Evolutionary conservation across 208 protist genomes (phyloP), one percentile per base, ranked within the genome.

Genomic region (Leishmania gerbilli): DNA sequence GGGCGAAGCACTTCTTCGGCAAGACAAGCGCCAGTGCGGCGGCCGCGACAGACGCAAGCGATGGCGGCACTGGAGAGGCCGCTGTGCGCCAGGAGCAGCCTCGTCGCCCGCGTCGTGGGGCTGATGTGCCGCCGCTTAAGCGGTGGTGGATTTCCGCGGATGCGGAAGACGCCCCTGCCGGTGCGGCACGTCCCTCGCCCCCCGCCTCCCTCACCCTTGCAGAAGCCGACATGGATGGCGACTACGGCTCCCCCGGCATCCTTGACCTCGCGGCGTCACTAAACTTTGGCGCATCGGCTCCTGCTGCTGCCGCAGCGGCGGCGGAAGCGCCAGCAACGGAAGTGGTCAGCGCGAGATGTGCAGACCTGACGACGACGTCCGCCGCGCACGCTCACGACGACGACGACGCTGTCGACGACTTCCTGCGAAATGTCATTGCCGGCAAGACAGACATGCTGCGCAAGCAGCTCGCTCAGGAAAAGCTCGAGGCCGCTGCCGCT

Each of bases 381-480:
- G 17, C 34, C 24, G 51, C 76, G 8, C 27, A 34, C 47, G 6
- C 13, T 6, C 19, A 47, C 40, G 60, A 79, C 37, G 76, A 90
- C 51, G 86, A 89, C 65, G 90, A 68, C 3, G 45, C 45, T 2
- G 90, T 93, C 2, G 86, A 84, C 42, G 86, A 91, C 45, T 97
- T 97, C 74, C 79, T 97, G n/a, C 74, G 91, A 19, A 80, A 86
- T 69, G 88, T 95, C 65, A 94, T 95, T 53, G 87, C 83, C 15
- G 93, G 93, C 17, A 90, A 91, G 60, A 90, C 91, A 21, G 87
- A 92, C 21, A 77, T 89, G 53, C 82, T 95, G 7, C 79, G 92
- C 17, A 87, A 91, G 76, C 83, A 91, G 62, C 81, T 94, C 53
- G 89, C 87, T 21, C 60, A 86, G 72, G 83, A 92, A 72, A 87